Conservation (phyloP, 805 yeast species). For the Candida vartiovaarae region DNA sequence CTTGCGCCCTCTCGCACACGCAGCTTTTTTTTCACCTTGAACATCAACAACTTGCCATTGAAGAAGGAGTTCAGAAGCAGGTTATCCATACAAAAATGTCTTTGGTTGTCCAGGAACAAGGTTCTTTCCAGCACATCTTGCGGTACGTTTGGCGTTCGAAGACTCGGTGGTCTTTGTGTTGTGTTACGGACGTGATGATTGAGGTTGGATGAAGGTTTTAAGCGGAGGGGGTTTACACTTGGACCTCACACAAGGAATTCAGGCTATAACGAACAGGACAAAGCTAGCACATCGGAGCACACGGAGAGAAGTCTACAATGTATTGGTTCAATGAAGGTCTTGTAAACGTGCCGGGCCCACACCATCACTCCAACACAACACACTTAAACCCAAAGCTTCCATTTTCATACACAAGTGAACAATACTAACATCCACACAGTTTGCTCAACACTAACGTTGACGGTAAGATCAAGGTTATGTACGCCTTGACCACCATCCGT, state of each 20-base stretch:
- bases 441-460: constrained; percentile 99
- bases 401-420: background rate
- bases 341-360: no score
- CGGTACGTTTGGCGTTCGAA: constrained; percentile 59
- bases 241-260: no score
- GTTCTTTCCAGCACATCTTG: constrained; percentile 99
- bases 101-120: constrained; percentile 97
- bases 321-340: no score
- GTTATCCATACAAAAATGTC: constrained; percentile 47
- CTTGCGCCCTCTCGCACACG: background rate
- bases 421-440: constrained; percentile 46
- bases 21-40: constrained; percentile 12
- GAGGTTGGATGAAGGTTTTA: no score
- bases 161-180: background rate
- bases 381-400: no score
- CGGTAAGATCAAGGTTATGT: constrained; percentile 99
- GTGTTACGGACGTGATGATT: no score
- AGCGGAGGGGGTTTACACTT: no score
- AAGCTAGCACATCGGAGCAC: no score
- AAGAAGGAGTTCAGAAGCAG: background rate
- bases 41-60: constrained; percentile 1
- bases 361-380: no score
- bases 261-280: no score
- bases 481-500: constrained; percentile 99
- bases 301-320: no score